phyloP scores from a whole-genome alignment of 192 early-diverging fungal species.

The Chytriomyces sp. region DNA sequence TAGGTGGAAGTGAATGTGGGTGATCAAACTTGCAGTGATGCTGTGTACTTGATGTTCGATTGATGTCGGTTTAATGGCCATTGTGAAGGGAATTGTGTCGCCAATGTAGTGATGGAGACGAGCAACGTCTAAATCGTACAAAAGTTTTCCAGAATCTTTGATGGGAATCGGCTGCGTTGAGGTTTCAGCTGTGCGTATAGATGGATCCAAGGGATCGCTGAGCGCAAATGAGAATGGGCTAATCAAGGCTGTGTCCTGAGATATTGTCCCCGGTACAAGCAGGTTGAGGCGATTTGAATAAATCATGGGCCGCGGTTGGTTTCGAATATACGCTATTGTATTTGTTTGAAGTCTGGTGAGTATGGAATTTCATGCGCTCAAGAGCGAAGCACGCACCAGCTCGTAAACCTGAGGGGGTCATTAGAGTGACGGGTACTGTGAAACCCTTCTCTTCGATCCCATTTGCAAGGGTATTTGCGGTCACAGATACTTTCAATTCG shows the following conservation, averaged over 20 bases:
- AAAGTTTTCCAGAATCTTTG: neutral
- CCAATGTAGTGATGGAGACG: conserved; percentile 37
- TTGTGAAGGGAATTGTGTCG: conserved; percentile 34
- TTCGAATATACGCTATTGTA: conserved; percentile 8
- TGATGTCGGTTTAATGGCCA: conserved; percentile 30
- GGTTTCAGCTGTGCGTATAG: conserved; percentile 8
- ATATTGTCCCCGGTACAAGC: conserved; percentile 9
- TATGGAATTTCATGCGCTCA: neutral
- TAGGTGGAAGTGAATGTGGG: conserved; percentile 28
- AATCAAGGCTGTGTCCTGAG: neutral
- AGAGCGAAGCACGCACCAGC: conserved; percentile 3
- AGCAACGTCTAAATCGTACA: conserved; percentile 29
- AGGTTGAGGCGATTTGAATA: conserved; percentile 9
- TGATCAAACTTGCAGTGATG: conserved; percentile 22
- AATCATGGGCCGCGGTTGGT: conserved; percentile 28
- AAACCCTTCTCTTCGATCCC: conserved; percentile 9
- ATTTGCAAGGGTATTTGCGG: neutral
- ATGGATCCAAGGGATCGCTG: conserved; percentile 22
- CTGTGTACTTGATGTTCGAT: neutral
- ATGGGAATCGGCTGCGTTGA: conserved; percentile 1
- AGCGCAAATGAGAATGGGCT: conserved; percentile 20
- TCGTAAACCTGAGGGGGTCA: conserved; percentile 29
- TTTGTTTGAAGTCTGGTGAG: no score
- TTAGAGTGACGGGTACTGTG: conserved; percentile 12
- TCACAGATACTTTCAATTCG: conserved; percentile 5